Evolutionary conservation across 1,139 yeast genomes (phyloP).

Genomic region (Yamadazyma atmosphaerica): DNA sequence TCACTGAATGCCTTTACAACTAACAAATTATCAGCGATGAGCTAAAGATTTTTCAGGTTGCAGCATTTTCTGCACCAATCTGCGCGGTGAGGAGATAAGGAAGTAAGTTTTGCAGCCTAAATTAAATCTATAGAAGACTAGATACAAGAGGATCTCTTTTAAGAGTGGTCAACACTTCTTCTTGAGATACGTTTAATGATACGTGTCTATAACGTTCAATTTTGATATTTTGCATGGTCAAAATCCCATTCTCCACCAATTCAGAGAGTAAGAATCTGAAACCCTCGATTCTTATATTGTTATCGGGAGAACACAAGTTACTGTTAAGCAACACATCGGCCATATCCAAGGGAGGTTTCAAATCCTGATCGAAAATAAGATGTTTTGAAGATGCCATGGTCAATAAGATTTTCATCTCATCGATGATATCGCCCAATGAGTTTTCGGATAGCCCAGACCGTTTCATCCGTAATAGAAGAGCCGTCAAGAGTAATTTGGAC

Average conservation of each 20-base stretch:
- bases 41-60: slow-evolving; percentile 4
- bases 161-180: slow-evolving; percentile 62
- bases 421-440: slow-evolving; percentile 71
- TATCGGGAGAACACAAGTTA: slow-evolving; percentile 1
- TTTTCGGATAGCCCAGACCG: slow-evolving; percentile 74
- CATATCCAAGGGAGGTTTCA: slow-evolving; percentile 5
- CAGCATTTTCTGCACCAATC: no score
- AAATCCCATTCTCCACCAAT: slow-evolving; percentile 73
- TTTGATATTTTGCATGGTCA: slow-evolving; percentile 63
- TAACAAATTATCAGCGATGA: slow-evolving; percentile 11
- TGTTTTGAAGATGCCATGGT: slow-evolving; percentile 27
- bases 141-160: slow-evolving; percentile 44
- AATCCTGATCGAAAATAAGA: slow-evolving; percentile 1
- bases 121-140: slow-evolving; percentile 7
- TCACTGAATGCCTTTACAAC: no score
- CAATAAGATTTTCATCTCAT: slow-evolving; percentile 59
- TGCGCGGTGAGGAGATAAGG: slow-evolving; percentile 1
- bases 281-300: slow-evolving; percentile 39
- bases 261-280: slow-evolving; percentile 61
- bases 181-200: slow-evolving; percentile 67
- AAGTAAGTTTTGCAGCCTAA: slow-evolving; percentile 2
- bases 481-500: slow-evolving; percentile 69
- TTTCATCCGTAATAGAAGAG: slow-evolving; percentile 62
- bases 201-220: slow-evolving; percentile 69
- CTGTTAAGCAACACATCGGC: slow-evolving; percentile 13